phyloP scores from a whole-genome alignment of 2,329 filamentous ascomycete species.

The Cladosporium sp. region DNA sequence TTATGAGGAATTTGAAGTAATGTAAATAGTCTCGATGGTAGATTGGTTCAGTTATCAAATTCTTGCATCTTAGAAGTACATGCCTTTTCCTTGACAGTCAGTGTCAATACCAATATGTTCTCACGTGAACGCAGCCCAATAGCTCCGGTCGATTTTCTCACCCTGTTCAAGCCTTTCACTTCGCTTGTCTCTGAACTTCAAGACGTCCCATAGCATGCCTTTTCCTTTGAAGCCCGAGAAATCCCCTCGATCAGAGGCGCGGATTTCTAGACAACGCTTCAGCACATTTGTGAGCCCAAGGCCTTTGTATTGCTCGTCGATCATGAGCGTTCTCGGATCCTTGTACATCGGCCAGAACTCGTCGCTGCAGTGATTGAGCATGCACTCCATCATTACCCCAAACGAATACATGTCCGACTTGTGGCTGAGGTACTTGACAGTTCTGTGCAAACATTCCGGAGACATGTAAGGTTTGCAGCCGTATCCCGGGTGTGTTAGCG shows the following conservation, averaged over 20 bases:
- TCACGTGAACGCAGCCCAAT: neutral
- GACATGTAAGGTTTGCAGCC: neutral
- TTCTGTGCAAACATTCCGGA: neutral
- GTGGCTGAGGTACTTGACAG: neutral
- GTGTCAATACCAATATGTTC: neutral
- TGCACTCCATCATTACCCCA: neutral
- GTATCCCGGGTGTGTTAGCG: neutral
- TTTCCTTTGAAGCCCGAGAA: neutral
- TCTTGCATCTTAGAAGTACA: neutral
- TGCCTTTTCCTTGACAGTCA: neutral
- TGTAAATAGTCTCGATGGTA: neutral
- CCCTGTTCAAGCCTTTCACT: neutral
- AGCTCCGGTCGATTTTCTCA: neutral
- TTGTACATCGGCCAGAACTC: neutral
- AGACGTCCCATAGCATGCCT: neutral
- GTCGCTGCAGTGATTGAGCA: neutral
- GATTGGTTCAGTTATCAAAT: neutral
- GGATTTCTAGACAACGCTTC: neutral
- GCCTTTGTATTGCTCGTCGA: neutral
- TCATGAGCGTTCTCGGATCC: neutral
- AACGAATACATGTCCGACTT: slow-evolving; percentile 6
- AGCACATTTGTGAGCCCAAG: neutral
- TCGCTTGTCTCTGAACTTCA: neutral
- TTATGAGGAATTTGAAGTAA: neutral
- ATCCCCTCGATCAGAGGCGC: neutral